Evolutionary conservation across 2,329 filamentous ascomycete genomes (phyloP), one percentile per base, ranked within the genome.

Genomic region (Ophiostoma triangulosporum): DNA sequence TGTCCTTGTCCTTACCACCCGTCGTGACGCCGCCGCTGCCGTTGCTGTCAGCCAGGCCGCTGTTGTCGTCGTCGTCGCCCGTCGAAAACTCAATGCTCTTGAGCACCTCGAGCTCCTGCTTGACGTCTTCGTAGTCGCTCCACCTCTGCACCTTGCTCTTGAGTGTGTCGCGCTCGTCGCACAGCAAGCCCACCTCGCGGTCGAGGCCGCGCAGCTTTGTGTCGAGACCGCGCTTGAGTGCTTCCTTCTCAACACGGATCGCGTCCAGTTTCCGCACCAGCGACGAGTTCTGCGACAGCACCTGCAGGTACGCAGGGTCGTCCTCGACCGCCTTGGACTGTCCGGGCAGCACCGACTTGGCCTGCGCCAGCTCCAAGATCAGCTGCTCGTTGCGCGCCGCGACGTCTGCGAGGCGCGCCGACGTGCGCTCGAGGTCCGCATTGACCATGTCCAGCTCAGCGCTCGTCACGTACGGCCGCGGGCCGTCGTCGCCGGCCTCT

Each of bases 41-140:
- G 40, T 62, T 60, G 5, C 65, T 62, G 26, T 73, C 70, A 6
- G 2, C 67, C n/a, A 70, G 15, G 72, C n/a, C n/a, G 73, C 29
- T 68, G 64, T 17, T 8, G 2, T 85, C 82, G 48, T 90, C 86
- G 56, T 94, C 89, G 57, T 91, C 86, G 7, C 88, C 90, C 0
- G 88, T 91, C 2, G 91, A 87, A 62, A 98, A 95, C 65, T 98
- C 93, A 61, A 98, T 96, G 60, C 91, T 95, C 78, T 95, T 95
- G 57, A 98, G 78, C 57, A 97, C 90, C 63, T 97, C 91, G 3
- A 98, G 76, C 68, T 98, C 94, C 59, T 94, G 87, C 69, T 93
- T 96, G 48, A 98, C 81, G 56, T 97, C 91, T 32, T 97, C 90
- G 65, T 98, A 98, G 66, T 98, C 93, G 60, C 81, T 81, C 81